Evolutionary conservation across 2,329 filamentous ascomycete species (phyloP).

Genomic region (Orbilia quercus): DNA sequence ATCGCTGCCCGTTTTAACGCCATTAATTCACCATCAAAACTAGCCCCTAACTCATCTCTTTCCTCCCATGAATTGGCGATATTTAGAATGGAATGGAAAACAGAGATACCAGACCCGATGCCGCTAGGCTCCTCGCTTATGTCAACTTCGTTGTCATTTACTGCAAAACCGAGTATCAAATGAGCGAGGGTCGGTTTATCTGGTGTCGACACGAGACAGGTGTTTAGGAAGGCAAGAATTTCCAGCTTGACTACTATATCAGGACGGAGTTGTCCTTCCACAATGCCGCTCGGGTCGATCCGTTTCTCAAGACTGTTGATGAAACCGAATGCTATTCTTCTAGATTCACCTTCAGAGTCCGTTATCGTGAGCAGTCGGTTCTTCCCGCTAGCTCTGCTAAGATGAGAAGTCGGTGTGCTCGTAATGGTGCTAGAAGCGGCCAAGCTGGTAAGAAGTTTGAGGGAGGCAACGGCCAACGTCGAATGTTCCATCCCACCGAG

Average conservation of each 20-base stretch:
- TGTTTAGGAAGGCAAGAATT: conserved; percentile 85
- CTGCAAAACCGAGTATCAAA: conserved; percentile 84
- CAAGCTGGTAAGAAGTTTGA: conserved; percentile 85
- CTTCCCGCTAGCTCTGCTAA: conserved; percentile 72
- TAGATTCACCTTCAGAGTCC: conserved; percentile 81
- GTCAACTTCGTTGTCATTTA: conserved; percentile 66
- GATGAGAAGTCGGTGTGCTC: conserved; percentile 70
- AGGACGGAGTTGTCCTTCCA: conserved; percentile 44
- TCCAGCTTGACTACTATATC: conserved; percentile 76
- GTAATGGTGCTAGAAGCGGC: conserved; percentile 84
- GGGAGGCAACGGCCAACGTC: conserved; percentile 79
- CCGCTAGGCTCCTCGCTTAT: conserved; percentile 76
- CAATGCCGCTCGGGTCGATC: conserved; percentile 28
- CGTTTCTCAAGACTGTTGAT: conserved; percentile 59
- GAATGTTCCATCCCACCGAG: conserved; percentile 88
- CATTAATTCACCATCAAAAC: conserved; percentile 58
- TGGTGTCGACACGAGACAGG: conserved; percentile 79
- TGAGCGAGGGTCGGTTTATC: conserved; percentile 88
- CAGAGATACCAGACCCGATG: conserved; percentile 74
- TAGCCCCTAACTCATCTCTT: conserved; percentile 53
- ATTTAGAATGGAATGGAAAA: conserved; percentile 84
- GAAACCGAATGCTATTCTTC: conserved; percentile 74
- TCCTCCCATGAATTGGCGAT: conserved; percentile 70
- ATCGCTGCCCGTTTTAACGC: conserved; percentile 62
- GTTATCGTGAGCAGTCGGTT: conserved; percentile 91